These are phyloP conservation scores for Sordariomycetes sp. DNA, from an alignment of 2,329 filamentous ascomycete genomes.

Conservation along the genomic window DNA sequence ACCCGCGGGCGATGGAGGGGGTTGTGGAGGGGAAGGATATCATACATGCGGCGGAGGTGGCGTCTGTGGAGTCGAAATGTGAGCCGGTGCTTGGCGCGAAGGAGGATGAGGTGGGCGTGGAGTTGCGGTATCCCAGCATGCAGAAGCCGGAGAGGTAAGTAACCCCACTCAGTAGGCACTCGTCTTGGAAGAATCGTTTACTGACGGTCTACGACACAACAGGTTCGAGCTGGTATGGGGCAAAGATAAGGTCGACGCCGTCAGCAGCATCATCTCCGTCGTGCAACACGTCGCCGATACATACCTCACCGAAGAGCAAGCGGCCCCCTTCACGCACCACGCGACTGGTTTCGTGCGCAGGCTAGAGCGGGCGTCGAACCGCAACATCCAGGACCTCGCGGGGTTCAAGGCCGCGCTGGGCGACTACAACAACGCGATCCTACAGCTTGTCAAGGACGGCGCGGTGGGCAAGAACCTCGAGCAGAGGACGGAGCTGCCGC, in stretches of 20 bases:
- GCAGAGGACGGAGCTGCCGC: conserved; percentile 52
- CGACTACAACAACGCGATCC: conserved; percentile 65
- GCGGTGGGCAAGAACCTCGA: conserved; percentile 62
- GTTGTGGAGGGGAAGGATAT: conserved; percentile 28
- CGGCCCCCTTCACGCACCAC: conserved; percentile 55
- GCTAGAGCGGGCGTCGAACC: conserved; percentile 60
- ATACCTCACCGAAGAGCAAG: conserved; percentile 63
- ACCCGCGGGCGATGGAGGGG: conserved; percentile 29
- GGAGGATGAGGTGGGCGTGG: conserved; percentile 43
- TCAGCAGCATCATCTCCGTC: conserved; percentile 58
- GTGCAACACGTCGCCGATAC: conserved; percentile 58
- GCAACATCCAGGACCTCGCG: conserved; percentile 46
- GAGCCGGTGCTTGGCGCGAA: conserved; percentile 33
- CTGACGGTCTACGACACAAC: conserved; percentile 12
- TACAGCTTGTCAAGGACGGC: conserved; percentile 52
- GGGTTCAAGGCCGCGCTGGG: conserved; percentile 62
- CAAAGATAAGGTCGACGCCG: conserved; percentile 65
- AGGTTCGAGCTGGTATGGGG: conserved; percentile 65
- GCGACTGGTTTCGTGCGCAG: conserved; percentile 62
- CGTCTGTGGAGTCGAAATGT: conserved; percentile 34
- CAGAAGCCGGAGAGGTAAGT: conserved; percentile 53
- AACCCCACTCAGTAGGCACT: background rate
- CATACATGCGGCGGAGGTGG: conserved; percentile 46
- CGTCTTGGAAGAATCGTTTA: background rate
- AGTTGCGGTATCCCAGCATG: conserved; percentile 74